Evolutionary conservation across 768 basidiomycete genomes (phyloP).

Genomic region (Scleroderma bovista): DNA sequence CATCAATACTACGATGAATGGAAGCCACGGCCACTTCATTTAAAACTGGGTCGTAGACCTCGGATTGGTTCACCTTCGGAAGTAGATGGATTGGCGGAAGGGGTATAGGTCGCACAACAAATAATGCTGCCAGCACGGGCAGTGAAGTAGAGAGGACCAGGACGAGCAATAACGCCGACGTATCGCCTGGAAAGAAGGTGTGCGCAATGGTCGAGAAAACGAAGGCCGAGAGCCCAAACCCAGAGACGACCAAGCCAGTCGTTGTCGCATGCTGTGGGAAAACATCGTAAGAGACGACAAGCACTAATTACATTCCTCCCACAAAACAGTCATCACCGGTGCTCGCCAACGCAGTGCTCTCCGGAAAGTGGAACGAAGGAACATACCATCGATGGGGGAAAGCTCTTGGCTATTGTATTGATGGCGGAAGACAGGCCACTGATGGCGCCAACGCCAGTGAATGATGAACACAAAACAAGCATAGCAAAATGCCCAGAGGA

Average conservation of each 20-base stretch:
- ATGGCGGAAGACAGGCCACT: no score
- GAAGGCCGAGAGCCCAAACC: constrained; percentile 84
- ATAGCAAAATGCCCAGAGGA: constrained; percentile 41
- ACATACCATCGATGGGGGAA: no score
- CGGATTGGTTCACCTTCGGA: no score
- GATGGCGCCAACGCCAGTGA: constrained; percentile 76
- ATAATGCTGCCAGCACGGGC: constrained; percentile 67
- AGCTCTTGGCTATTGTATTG: no score
- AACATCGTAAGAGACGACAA: background rate
- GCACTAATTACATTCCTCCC: background rate
- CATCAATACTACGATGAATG: no score
- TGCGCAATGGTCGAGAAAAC: constrained; percentile 76
- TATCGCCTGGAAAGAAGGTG: constrained; percentile 63
- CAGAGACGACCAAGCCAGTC: constrained; percentile 71
- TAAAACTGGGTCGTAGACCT: background rate
- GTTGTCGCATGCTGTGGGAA: constrained; percentile 54
- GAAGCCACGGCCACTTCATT: no score
- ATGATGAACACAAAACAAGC: constrained; percentile 57
- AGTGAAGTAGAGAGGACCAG: constrained; percentile 68
- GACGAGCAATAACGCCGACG: constrained; percentile 65
- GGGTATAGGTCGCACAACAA: constrained; percentile 65
- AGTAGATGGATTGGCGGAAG: constrained; percentile 17
- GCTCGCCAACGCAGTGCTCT: no score
- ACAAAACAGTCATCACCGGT: no score
- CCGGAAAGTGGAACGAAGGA: no score